Base-by-base conservation (phyloP, 1,284 basidiomycete genomes). In the Moesziomyces sp. region DNA sequence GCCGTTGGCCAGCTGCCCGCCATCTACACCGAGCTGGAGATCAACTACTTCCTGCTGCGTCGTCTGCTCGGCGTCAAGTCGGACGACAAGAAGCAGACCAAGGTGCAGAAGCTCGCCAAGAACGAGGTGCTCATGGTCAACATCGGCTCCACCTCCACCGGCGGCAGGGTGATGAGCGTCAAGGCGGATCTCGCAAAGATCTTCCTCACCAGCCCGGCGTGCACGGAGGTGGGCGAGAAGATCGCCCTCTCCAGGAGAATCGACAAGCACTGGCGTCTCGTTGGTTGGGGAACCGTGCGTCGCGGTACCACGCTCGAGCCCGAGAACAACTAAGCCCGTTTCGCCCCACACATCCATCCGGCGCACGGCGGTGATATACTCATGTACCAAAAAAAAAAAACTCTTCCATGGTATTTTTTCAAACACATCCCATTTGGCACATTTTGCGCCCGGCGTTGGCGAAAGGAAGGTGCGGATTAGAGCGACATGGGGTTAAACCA, bases 21-120 rank as follows among this genome's bases (percentile, higher is more conserved):
- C 74, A 93, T 99, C 75, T 99, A 93, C 86, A 92, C 93, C 21
- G 96, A 89, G 84, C 88, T 96, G 52, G 93, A 96, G 85, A 94
- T 95, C 85, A 92, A 90, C 82, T 83, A 82, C 69, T 84, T 80
- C 49, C 38, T 83, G 44, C 75, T 84, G 19, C 92, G 97, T 72
- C 90, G 97, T 74, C 86, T 99, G 66, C 89, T 99, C n/a, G 96
- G 96, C 86, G 97, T 98, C 77, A 95, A 96, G 86, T 94, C 93
- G 28, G 95, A 97, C 85, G 96, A 97, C 87, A 96, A 95, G 87
- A 98, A 98, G 86, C 93, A 96, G 85, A 97, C 96, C 50, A 98
- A 94, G 85, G 87, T 86, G 23, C 88, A 92, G 56, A 98, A 97
- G 86, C 88, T 98, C 50, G 89, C 90, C 58, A 97, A 97, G 86